Base-by-base conservation (phyloP, 1,284 basidiomycete genomes). In the Trichosporon sp. region DNA sequence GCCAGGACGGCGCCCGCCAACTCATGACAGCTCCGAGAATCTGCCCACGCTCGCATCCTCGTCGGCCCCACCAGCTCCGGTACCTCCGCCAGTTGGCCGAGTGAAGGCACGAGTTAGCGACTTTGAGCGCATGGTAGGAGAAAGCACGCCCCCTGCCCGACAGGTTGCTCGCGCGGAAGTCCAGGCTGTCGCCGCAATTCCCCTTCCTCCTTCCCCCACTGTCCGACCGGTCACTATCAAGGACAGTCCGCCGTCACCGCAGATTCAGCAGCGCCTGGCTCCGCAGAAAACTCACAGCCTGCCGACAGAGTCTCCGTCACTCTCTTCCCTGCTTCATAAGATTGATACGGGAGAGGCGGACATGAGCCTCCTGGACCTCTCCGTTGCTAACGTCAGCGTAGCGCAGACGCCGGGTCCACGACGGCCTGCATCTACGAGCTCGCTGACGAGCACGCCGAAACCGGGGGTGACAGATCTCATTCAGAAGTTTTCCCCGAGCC, bases 291-390 rank as follows among this genome's bases (percentile, higher is more conserved):
- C 12, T 4, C 56, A 32, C 27, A 31, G 13, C 27, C 56, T 27
- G 2, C 42, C 38, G 25, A 27, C 58, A 1, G 68, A 68, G 13
- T 72, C 72, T n/a, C 72, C 72, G 0, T 68, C 69, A 2, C 38
- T 72, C 3, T 68, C 72, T 0, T 65, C 67, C 53, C 65, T 72
- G 0, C 44, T 72, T 0, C 32, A 32, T 15, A 51, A 51, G 64
- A 65, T 18, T 21, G 47, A 53, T 15, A 51, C 25, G n/a, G 32
- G 29, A n/a, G 15, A 51, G 15, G 29, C 58, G 34, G 64, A 29
- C 29, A 35, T 15, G 53, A 68, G 67, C 29, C 56, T 72, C 2
- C 65, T 68, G 2, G 71, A 72, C 18, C 44, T 72, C 13, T 70
- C 68, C 1, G 44, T 69, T 27, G 66, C 27, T 2, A 63, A 58